Conservation (phyloP, 2,329 filamentous ascomycete genomes). For the Colletotrichum viniferum region DNA sequence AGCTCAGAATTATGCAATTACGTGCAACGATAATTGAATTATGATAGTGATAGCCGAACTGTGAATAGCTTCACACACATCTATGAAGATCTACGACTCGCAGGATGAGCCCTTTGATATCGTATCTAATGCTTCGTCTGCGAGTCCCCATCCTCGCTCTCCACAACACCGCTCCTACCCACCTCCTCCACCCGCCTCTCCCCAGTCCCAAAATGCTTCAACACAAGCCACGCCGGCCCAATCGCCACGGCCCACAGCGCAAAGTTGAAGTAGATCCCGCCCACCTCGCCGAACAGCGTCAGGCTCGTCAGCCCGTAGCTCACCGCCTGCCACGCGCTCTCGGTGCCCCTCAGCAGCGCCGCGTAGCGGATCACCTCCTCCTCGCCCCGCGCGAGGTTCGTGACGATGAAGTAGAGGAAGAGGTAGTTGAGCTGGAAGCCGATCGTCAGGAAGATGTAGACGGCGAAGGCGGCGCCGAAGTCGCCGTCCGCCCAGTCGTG, state of each 20-base stretch:
- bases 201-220: constrained; percentile 56
- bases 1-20: not conserved
- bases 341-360: constrained; percentile 70
- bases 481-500: constrained; percentile 70
- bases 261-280: constrained; percentile 74
- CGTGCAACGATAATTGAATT: not conserved
- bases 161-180: not conserved
- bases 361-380: constrained; percentile 71
- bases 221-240: constrained; percentile 69
- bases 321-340: constrained; percentile 75
- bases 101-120: not conserved
- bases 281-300: constrained; percentile 66
- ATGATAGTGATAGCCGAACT: not conserved
- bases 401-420: constrained; percentile 74
- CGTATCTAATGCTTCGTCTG: constrained; percentile 1
- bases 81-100: not conserved
- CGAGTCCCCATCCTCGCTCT: constrained; percentile 21
- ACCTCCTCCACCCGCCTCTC: not conserved
- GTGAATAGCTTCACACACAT: not conserved
- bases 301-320: constrained; percentile 72
- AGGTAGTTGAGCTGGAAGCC: constrained; percentile 78
- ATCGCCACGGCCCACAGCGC: constrained; percentile 69
- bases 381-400: constrained; percentile 65
- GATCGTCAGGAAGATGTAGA: constrained; percentile 70
- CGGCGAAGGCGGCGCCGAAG: constrained; percentile 69